Evolutionary conservation across 2,329 filamentous ascomycete species (phyloP).

Genomic region (Hymenoscyphus occultus): DNA sequence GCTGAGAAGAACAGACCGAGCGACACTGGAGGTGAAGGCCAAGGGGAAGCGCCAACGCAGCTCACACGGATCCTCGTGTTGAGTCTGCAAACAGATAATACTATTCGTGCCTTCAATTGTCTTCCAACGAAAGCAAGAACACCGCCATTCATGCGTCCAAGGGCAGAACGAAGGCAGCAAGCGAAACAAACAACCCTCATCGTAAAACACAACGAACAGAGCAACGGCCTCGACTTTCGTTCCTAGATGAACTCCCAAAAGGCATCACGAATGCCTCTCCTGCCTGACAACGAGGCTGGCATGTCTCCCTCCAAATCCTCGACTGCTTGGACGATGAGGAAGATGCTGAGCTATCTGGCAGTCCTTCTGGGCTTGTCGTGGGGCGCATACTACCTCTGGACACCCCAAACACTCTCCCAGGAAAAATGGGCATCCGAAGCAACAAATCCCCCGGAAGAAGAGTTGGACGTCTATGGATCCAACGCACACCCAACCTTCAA

Average conservation of each 20-base stretch:
- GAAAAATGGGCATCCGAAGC: background rate
- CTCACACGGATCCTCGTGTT: no score
- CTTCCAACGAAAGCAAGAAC: background rate
- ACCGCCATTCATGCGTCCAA: background rate
- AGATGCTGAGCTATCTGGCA: constrained; percentile 11
- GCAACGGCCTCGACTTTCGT: background rate
- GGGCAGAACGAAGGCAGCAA: background rate
- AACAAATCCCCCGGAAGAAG: background rate
- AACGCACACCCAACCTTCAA: constrained; percentile 26
- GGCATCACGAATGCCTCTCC: constrained; percentile 3
- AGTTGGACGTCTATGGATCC: constrained; percentile 16
- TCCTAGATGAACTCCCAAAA: background rate
- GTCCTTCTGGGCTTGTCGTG: constrained; percentile 11
- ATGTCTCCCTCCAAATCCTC: background rate
- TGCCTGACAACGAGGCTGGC: background rate
- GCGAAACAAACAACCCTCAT: background rate
- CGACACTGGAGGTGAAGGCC: no score
- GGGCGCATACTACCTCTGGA: constrained; percentile 9
- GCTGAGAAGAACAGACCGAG: no score
- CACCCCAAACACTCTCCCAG: background rate
- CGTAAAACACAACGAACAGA: background rate
- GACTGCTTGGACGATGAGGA: constrained; percentile 1
- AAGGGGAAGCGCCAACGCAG: no score
- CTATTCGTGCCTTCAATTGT: no score
- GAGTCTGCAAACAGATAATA: no score